Evolutionary conservation across 2,329 filamentous ascomycete species (phyloP), one percentile per base, ranked within the genome.

Genomic region (Beauveria medogensis): DNA sequence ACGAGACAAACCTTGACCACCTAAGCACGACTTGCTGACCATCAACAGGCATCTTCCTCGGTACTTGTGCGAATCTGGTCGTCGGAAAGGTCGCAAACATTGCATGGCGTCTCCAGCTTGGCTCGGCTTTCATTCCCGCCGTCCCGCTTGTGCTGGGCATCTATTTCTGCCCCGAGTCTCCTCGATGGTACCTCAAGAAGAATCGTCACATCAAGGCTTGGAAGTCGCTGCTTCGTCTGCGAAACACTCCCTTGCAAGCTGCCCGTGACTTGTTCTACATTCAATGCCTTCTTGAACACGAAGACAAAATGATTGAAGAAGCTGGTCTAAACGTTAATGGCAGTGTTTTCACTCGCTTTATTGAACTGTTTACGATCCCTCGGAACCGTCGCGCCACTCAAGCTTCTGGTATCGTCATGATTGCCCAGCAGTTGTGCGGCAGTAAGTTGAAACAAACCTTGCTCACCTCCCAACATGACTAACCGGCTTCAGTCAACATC

Each of bases 371-470:
- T 64, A 84, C 80, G 1, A 78, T 86, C 54, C 79, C 83, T 0
- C 76, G 84, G 40, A 75, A 83, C 8, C 75, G 83, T 5, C 78
- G 83, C 46, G 88, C 88, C 0, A 89, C 85, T 0, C 78, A 85
- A 57, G 88, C 87, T 1, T 85, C 86, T 0, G 84, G 82, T 64
- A 82, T 82, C 1, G 85, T 90, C 65, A 90, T 91, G 86, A 83
- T 85, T 65, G 76, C 75, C 0, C 83, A 87, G 66, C 84, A 87
- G 67, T 80, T 87, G 75, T 85, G 82, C 63, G 83, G 82, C 46
- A 80, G 68, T 67, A 71, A 67, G 68, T 67, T 47, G 2, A 46
- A 5, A 2, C 40, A 20, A 3, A 1, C 8, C 8, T 20, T 16
- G 3, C 12, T n/a, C 50, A 18, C 2, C 10, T 37, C 5, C n/a